Evolutionary conservation across 495 filamentous ascomycete genomes (phyloP).

Genomic region (Trichoderma virens): DNA sequence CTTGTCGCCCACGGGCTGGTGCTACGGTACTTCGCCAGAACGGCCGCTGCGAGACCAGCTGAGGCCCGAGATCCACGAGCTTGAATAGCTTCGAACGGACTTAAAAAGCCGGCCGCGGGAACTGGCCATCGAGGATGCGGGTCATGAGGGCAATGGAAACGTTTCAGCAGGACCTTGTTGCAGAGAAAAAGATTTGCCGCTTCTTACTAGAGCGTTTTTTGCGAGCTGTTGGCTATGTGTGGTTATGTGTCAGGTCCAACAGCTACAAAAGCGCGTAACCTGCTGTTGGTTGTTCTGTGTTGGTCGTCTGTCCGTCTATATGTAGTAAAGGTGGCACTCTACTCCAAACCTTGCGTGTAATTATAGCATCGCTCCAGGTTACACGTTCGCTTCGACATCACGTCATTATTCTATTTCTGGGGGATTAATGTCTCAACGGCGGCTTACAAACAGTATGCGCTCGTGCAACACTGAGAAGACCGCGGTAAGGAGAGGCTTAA

Average conservation of each 20-base stretch:
- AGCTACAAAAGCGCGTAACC: slow-evolving; percentile 2
- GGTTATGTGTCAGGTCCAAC: neutral
- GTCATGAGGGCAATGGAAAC: neutral
- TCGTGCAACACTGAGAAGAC: too few relatives aligned
- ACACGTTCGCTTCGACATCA: neutral
- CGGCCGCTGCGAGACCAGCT: neutral
- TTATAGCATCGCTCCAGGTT: neutral
- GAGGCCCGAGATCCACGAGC: neutral
- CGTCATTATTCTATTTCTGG: neutral
- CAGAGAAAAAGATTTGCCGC: neutral
- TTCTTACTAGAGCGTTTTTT: neutral
- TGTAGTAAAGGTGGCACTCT: neutral
- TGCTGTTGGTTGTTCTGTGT: neutral
- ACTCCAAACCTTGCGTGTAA: neutral
- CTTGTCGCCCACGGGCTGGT: neutral
- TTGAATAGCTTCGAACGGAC: neutral
- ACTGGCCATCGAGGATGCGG: neutral
- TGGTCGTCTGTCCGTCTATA: neutral
- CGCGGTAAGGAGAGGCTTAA: too few relatives aligned
- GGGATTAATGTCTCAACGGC: neutral
- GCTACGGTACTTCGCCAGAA: neutral
- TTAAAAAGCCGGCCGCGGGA: neutral
- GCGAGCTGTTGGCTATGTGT: neutral
- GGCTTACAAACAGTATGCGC: neutral
- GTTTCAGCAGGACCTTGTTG: neutral